Base-by-base conservation (phyloP, 2,329 filamentous ascomycete species). In the Hypoxylon sp. region DNA sequence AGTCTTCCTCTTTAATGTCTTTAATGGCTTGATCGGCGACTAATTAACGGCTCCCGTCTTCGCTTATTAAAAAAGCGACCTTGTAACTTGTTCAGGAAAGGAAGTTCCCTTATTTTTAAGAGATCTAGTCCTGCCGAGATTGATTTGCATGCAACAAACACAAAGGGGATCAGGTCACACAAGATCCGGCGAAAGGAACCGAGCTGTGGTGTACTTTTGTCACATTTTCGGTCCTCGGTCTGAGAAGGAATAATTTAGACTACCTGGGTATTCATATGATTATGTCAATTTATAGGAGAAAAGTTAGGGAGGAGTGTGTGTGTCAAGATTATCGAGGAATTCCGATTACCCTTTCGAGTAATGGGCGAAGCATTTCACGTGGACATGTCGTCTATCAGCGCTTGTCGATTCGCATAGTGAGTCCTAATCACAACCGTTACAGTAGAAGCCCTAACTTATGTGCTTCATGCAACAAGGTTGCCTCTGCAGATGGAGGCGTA, bases 11-110 rank as follows among this genome's bases (percentile, higher is more conserved):
- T 67, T 66, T 65, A 60, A 62, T 36, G 59, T 64, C 41, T 67
- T 66, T 65, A 60, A 62, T 36, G 59, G 70, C 67, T 75, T 74
- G 73, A 71, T 75, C 74, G 73, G 72, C 74, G 68, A 74, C 72
- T 66, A 69, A 69, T 67, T 57, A 65, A 63, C 48, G 63, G 59
- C 60, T 65, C 51, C 69, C 66, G 58, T 67, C 60, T 36, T 63
- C 17, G 60, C 65, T 66, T 60, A 68, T 66, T 68, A 69, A 70
- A 63, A 63, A 68, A 58, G 49, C 65, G 64, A 63, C 65, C 52
- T 50, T 59, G 38, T 46, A 55, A 17, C 60, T 51, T 43, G 25
- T 60, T 63, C 60, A 19, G 61, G 43, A 64, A 61, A 34, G 60
- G 60, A 60, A 52, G 23, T 49, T 58, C 25, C 17, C 58, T 41